Evolutionary conservation across 192 early-diverging fungal genomes (phyloP).

Genomic region (Diversispora epigaea): DNA sequence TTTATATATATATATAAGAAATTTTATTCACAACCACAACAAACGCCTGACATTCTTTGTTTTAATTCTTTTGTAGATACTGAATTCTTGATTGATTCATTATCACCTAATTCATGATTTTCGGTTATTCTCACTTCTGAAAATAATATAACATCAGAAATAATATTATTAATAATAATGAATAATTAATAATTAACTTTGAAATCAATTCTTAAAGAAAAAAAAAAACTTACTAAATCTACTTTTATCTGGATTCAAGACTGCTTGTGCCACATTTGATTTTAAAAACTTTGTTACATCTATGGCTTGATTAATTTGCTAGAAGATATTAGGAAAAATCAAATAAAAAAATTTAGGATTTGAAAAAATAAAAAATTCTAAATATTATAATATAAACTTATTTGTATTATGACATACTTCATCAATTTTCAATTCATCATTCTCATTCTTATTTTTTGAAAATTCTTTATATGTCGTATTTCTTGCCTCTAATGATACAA

Average conservation of each 20-base stretch:
- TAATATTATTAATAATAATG: neutral
- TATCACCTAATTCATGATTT: constrained; percentile 17
- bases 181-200: neutral
- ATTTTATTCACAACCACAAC: neutral
- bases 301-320: constrained; percentile 8
- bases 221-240: neutral
- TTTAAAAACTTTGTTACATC: neutral
- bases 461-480: constrained; percentile 9
- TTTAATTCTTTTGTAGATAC: constrained; percentile 4
- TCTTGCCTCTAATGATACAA: neutral
- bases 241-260: neutral
- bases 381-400: too few relatives aligned
- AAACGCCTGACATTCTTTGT: neutral
- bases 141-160: neutral
- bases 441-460: constrained; percentile 16
- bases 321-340: neutral
- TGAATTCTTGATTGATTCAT: constrained; percentile 18
- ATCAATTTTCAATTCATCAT: neutral
- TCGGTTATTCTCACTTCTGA: neutral
- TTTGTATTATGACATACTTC: neutral
- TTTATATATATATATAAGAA: too few relatives aligned
- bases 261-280: constrained; percentile 1
- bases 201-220: neutral
- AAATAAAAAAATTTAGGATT: neutral
- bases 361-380: neutral